Base-by-base conservation (phyloP, 176 grass and related monocot genomes). In the Phoenix dactylifera region DNA sequence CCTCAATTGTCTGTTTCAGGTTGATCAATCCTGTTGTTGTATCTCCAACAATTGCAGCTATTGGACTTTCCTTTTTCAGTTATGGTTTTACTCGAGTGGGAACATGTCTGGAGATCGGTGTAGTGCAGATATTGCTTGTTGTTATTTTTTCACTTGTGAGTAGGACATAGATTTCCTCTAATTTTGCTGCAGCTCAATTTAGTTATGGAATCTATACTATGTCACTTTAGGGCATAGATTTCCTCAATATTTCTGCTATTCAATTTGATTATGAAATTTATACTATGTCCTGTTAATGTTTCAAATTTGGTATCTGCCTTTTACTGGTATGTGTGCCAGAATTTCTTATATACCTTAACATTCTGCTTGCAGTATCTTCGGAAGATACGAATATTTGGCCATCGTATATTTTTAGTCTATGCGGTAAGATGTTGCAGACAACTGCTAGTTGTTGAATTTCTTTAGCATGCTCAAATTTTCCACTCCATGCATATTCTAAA, bases 61-160 rank as follows among this genome's bases (percentile, higher is more conserved):
- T 98, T 68, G 93, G 93, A 24, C 87, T 98, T 67, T 98, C 93
- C 5, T 98, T 98, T 88, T 92, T 89, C 65, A 88, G 78, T 83
- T 98, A 98, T 66, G 93, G 93, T 44, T 92, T 98, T 22, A 65
- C 87, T 71, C 82, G 83, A 88, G 35, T 92, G 67, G 93, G 93
- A 12, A 56, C 72, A 62, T 98, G 93, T 71, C 73, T 98, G 66
- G 93, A 98, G 80, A 92, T 98, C 64, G 93, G 93, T 5, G 54
- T 83, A 48, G 71, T 92, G 76, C 93, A 98, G 26, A 80, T 98
- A 69, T 63, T 83, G 57, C 75, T 86, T 75, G 78, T 89, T 24
- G 66, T 98, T 56, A 76, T 92, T 48, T 98, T 92, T 88, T 86
- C 93, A 52, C 81, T 98, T 64, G 93, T 98, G 80, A 92, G 93